These are phyloP conservation scores for Rhypophila decipiens DNA, from an alignment of 495 filamentous ascomycete genomes.

Conservation along the genomic window DNA sequence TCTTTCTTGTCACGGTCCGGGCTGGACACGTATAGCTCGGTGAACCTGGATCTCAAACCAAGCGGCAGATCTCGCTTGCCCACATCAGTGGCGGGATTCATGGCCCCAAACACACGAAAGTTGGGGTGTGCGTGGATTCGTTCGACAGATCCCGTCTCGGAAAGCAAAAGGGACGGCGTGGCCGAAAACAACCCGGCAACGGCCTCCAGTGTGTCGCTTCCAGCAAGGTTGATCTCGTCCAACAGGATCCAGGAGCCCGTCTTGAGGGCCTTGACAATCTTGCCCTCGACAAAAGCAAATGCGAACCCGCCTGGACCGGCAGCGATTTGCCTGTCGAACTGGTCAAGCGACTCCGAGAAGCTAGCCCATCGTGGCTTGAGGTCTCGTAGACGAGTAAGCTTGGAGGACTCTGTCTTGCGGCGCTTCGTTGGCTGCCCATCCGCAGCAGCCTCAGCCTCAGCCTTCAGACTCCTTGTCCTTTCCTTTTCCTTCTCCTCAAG, in stretches of 20 bases:
- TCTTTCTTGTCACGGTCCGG: conserved; percentile 81
- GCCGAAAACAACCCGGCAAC: conserved; percentile 78
- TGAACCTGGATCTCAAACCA: conserved; percentile 63
- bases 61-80: conserved; percentile 89
- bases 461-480: conserved; percentile 27
- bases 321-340: conserved; percentile 75
- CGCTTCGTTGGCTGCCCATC: conserved; percentile 70
- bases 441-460: conserved; percentile 24
- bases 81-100: conserved; percentile 98
- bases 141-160: conserved; percentile 87
- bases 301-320: conserved; percentile 77
- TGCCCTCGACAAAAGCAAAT: conserved; percentile 93
- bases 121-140: conserved; percentile 82
- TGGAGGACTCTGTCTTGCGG: conserved; percentile 66
- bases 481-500: no score
- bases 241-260: conserved; percentile 93
- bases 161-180: conserved; percentile 75
- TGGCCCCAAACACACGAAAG: conserved; percentile 94
- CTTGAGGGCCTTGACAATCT: conserved; percentile 81
- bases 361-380: conserved; percentile 71
- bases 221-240: conserved; percentile 95
- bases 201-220: conserved; percentile 88
- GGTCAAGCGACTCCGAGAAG: conserved; percentile 68
- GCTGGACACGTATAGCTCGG: conserved; percentile 85
- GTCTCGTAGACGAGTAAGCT: conserved; percentile 47